These are phyloP conservation scores for Hamigera avellanea DNA, from an alignment of 495 filamentous ascomycete genomes.

Conservation along the genomic window DNA sequence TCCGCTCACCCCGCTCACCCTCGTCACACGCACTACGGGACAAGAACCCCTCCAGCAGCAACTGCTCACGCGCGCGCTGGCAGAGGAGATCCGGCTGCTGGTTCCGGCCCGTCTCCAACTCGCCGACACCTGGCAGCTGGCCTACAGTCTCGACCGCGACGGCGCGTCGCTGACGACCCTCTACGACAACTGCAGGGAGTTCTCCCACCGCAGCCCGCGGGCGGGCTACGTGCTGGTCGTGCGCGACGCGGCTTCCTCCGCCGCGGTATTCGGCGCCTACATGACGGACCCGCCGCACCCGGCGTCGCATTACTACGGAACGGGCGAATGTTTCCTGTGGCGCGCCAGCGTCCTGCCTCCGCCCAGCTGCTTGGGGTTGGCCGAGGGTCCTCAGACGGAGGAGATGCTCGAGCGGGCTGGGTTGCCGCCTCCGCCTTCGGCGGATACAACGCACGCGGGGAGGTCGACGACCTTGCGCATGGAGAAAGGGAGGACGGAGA, in stretches of 20 bases:
- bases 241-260: constrained; percentile 44
- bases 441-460: constrained; percentile 57
- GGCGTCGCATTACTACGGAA: constrained; percentile 79
- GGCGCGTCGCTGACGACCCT: constrained; percentile 79
- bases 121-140: constrained; percentile 72
- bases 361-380: constrained; percentile 31
- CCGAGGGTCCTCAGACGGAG: constrained; percentile 24
- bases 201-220: constrained; percentile 49
- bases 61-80: constrained; percentile 59
- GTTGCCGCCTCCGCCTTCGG: constrained; percentile 60
- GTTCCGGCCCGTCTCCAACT: constrained; percentile 79
- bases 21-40: constrained; percentile 17
- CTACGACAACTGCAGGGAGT: constrained; percentile 61
- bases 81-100: constrained; percentile 88
- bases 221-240: constrained; percentile 84
- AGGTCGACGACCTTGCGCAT: constrained; percentile 57
- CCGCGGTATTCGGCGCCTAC: constrained; percentile 83
- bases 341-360: constrained; percentile 53
- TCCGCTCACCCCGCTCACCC: constrained; percentile 43
- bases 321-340: constrained; percentile 97
- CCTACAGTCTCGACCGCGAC: constrained; percentile 88
- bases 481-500: constrained; percentile 6
- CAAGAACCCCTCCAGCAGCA: constrained; percentile 22
- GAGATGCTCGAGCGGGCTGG: constrained; percentile 29
- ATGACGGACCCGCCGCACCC: constrained; percentile 78